Conservation (phyloP, 176 grass and related monocot species). For the Guadua angustifolia region DNA sequence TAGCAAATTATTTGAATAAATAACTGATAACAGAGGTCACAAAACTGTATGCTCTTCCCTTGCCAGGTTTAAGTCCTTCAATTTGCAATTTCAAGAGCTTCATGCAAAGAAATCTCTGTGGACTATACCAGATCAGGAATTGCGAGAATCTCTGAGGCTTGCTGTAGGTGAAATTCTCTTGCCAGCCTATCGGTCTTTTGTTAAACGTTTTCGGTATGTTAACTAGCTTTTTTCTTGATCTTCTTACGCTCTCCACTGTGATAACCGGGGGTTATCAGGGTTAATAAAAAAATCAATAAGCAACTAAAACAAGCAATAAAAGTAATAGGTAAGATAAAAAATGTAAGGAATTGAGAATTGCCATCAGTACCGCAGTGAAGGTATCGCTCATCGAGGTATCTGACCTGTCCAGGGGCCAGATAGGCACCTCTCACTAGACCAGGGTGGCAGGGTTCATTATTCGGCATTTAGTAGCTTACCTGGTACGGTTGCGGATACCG, state of each 20-base stretch:
- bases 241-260: neutral
- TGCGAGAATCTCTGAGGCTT: slow-evolving; percentile 76
- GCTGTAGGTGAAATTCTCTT: slow-evolving; percentile 76
- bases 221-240: slow-evolving; percentile 2
- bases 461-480: too few relatives aligned
- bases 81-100: slow-evolving; percentile 77
- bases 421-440: too few relatives aligned
- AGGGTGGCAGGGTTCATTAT: too few relatives aligned
- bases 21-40: neutral
- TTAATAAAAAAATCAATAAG: too few relatives aligned
- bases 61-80: slow-evolving; percentile 73
- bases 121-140: slow-evolving; percentile 76
- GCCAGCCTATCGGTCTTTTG: slow-evolving; percentile 73
- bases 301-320: too few relatives aligned
- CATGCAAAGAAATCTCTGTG: slow-evolving; percentile 75
- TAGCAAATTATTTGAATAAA: neutral
- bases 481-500: too few relatives aligned
- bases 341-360: too few relatives aligned
- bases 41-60: slow-evolving; percentile 18
- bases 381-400: too few relatives aligned
- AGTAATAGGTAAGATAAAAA: too few relatives aligned
- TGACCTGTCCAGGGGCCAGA: too few relatives aligned
- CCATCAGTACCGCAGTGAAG: too few relatives aligned
- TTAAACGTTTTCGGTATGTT: slow-evolving; percentile 77
- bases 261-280: too few relatives aligned